Percentiles rank a stretch among this genome's conserved stretches.
Evolutionary conservation across 73 alveolate species (phyloP).

Genomic region (Paramecium bursaria): DNA sequence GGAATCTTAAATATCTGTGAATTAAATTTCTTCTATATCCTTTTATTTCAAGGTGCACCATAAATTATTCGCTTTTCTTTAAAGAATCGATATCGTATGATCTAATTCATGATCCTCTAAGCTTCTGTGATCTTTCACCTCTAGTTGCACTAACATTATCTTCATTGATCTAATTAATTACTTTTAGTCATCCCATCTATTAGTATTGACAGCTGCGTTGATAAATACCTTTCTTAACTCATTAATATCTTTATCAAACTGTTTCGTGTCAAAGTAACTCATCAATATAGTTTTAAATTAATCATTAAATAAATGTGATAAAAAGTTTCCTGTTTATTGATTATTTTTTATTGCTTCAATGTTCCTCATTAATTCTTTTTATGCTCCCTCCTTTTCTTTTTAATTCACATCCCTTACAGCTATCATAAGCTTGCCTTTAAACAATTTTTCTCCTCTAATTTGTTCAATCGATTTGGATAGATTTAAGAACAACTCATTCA

Average conservation of each 20-base stretch:
- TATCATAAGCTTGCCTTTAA: slow-evolving; percentile 42
- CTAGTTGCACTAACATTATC: not conserved
- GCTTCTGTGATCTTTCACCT: not conserved
- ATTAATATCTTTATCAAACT: not conserved
- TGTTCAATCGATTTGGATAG: not conserved
- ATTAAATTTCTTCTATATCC: not conserved
- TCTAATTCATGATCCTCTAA: not conserved
- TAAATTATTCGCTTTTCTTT: not conserved
- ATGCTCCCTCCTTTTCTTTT: slow-evolving; percentile 10
- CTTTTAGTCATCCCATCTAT: not conserved
- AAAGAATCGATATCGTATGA: not conserved
- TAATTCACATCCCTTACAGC: slow-evolving; percentile 32
- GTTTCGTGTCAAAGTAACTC: not conserved
- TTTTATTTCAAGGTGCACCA: not conserved
- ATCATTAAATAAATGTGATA: not conserved
- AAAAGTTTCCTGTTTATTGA: not conserved
- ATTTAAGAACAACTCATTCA: slow-evolving; percentile 30
- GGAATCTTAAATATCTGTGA: not conserved
- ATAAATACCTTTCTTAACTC: not conserved
- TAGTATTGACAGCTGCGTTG: not conserved
- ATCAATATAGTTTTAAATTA: not conserved
- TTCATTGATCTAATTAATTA: not conserved
- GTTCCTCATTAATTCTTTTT: not conserved
- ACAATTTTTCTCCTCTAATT: slow-evolving; percentile 41
- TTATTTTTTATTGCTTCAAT: not conserved